These are phyloP conservation scores for Fusarium sp. DNA, from an alignment of 2,329 filamentous ascomycete species.

Conservation along the genomic window DNA sequence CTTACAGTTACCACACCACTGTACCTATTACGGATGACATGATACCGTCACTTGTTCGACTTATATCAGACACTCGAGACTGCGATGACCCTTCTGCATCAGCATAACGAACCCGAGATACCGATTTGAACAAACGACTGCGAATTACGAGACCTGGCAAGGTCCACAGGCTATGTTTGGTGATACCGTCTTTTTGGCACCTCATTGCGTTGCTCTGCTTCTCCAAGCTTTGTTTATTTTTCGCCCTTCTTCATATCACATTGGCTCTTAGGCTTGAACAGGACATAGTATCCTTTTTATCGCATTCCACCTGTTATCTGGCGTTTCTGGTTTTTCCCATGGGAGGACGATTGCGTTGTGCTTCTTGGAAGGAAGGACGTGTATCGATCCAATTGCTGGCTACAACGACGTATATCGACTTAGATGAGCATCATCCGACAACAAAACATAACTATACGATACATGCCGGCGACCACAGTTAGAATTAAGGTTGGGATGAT, in stretches of 20 bases:
- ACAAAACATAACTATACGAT: not conserved
- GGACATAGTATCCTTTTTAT: slow-evolving; percentile 3
- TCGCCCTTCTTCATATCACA: slow-evolving; percentile 1
- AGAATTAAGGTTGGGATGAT: slow-evolving; percentile 11
- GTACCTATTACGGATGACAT: not conserved
- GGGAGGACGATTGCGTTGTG: slow-evolving; percentile 11
- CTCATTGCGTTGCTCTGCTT: not conserved
- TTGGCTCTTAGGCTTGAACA: slow-evolving; percentile 15
- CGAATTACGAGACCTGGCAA: not conserved
- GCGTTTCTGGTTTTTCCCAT: slow-evolving; percentile 24
- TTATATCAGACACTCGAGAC: not conserved
- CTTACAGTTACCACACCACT: not conserved
- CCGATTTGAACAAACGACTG: not conserved
- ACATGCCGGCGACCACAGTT: slow-evolving; percentile 3
- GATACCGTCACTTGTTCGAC: not conserved
- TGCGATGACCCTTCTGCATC: not conserved
- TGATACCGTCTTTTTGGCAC: slow-evolving; percentile 1
- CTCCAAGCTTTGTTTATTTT: not conserved
- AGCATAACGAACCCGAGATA: not conserved
- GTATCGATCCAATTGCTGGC: slow-evolving; percentile 5
- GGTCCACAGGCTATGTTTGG: slow-evolving; percentile 9
- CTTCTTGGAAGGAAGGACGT: slow-evolving; percentile 1
- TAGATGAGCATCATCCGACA: slow-evolving; percentile 3
- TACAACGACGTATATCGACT: slow-evolving; percentile 20
- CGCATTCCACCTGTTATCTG: slow-evolving; percentile 16